phyloP scores from a whole-genome alignment of 495 filamentous ascomycete species.

The Rostrohypoxylon terebratum region DNA sequence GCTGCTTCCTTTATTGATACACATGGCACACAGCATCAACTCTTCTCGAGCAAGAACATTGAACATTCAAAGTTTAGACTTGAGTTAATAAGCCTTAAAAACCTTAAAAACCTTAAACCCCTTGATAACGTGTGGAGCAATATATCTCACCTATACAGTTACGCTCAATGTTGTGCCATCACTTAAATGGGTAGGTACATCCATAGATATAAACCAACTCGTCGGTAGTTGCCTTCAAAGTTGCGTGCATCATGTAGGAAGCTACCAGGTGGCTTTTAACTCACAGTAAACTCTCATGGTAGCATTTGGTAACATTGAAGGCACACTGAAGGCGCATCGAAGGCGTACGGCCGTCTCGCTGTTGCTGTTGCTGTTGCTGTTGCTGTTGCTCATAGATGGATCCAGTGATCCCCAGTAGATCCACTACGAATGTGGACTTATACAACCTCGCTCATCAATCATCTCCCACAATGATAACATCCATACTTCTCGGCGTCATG shows the following conservation, averaged over 20 bases:
- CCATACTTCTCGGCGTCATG: constrained; percentile 22
- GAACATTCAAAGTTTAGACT: neutral
- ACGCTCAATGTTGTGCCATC: neutral
- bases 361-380: constrained; percentile 4
- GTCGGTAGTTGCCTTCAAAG: neutral
- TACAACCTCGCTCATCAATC: constrained; percentile 21
- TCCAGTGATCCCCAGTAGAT: constrained; percentile 5
- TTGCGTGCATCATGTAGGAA: neutral
- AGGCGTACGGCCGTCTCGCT: constrained; percentile 7
- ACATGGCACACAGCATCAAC: neutral
- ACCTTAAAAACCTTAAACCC: too few species aligned
- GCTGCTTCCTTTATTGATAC: neutral
- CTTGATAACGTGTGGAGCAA: neutral
- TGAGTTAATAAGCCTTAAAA: neutral
- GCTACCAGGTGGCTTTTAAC: constrained; percentile 6
- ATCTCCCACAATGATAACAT: constrained; percentile 9
- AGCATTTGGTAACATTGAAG: neutral
- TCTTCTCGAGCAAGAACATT: neutral
- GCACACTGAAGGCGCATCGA: neutral
- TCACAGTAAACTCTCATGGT: neutral
- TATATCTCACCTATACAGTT: neutral
- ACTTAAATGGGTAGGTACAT: neutral
- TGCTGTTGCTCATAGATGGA: neutral
- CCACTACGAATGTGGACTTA: constrained; percentile 20
- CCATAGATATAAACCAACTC: neutral